Percentiles rank a stretch among this genome's conserved stretches.
phyloP scores from a whole-genome alignment of 257 asterid species.

The Mitragyna speciosa region DNA sequence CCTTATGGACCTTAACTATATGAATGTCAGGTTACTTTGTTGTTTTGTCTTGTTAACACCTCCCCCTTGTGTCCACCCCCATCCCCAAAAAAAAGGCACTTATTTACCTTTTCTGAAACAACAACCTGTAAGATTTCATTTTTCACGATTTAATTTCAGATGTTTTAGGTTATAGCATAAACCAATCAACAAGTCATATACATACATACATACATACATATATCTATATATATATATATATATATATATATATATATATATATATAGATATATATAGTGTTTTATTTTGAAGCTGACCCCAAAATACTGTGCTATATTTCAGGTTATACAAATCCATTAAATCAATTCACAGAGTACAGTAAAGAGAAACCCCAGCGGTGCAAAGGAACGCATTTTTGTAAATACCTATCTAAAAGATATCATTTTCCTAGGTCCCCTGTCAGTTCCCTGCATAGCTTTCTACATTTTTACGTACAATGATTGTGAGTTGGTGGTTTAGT shows the following conservation, averaged over 20 bases:
- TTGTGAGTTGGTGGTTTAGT: neutral
- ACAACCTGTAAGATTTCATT: neutral
- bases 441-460: neutral
- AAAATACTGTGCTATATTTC: neutral
- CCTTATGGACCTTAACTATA: neutral
- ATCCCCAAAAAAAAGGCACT: no score
- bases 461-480: neutral
- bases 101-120: no score
- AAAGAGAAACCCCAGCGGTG: neutral
- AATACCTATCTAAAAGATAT: neutral
- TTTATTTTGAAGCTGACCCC: neutral
- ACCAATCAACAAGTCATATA: neutral
- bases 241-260: no score
- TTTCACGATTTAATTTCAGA: neutral
- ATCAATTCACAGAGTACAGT: neutral
- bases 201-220: no score
- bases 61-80: no score
- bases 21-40: neutral
- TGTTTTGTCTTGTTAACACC: no score
- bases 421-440: no score
- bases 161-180: neutral
- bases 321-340: neutral
- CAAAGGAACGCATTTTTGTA: neutral
- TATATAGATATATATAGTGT: no score
- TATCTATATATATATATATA: no score